phyloP scores from a whole-genome alignment of 495 filamentous ascomycete genomes.

The Aspergillus panamensis region DNA sequence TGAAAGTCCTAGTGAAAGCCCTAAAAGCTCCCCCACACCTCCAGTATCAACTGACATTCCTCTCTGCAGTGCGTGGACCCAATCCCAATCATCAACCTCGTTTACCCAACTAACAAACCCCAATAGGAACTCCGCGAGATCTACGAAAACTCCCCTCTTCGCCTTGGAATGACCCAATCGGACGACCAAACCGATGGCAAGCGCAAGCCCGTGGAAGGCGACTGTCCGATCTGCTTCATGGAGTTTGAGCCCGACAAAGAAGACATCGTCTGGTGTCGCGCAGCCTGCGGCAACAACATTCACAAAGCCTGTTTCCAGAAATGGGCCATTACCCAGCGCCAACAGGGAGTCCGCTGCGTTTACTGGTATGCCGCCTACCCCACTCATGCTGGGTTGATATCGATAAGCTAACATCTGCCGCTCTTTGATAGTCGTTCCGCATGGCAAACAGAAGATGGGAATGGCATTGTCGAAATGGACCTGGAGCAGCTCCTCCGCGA shows the following conservation, averaged over 20 bases:
- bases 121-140: conserved; percentile 58
- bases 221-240: conserved; percentile 78
- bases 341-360: conserved; percentile 59
- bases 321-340: conserved; percentile 58
- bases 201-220: conserved; percentile 63
- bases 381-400: neutral
- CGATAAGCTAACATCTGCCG: neutral
- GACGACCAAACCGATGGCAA: conserved; percentile 38
- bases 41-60: conserved; percentile 71
- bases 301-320: conserved; percentile 69
- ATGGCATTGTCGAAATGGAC: conserved; percentile 31
- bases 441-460: conserved; percentile 56
- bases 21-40: conserved; percentile 60
- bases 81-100: too few species aligned
- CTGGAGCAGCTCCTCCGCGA: conserved; percentile 38
- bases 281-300: conserved; percentile 74
- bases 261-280: conserved; percentile 65
- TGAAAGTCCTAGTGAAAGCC: conserved; percentile 58
- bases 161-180: conserved; percentile 16
- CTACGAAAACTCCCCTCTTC: conserved; percentile 34
- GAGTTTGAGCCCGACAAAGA: conserved; percentile 58
- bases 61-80: conserved; percentile 46
- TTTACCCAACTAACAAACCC: neutral
- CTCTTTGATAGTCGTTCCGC: conserved; percentile 47
- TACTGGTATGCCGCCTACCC: conserved; percentile 47